These are phyloP conservation scores for Mycosphaerelloides madeirae DNA, from an alignment of 2,329 filamentous ascomycete species.

Conservation along the genomic window DNA sequence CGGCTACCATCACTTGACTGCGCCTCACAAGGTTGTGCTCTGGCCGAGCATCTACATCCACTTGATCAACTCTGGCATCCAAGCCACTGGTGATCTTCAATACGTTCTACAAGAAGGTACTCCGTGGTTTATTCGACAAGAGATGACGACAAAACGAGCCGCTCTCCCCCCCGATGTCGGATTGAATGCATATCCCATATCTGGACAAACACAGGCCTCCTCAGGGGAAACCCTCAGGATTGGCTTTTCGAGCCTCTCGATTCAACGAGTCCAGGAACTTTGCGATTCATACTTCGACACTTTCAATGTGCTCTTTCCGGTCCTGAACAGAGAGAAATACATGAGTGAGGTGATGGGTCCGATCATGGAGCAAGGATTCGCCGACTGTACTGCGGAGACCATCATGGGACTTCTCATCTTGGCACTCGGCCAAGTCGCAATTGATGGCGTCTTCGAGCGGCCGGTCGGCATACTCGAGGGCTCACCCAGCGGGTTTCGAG, in stretches of 20 bases:
- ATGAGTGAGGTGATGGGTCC: conserved; percentile 43
- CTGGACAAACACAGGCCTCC: conserved; percentile 6
- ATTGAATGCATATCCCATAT: conserved; percentile 22
- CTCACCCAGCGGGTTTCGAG: conserved; percentile 50
- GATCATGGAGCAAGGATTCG: conserved; percentile 48
- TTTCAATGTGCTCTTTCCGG: conserved; percentile 55
- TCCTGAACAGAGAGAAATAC: conserved; percentile 56
- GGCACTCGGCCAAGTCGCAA: conserved; percentile 55
- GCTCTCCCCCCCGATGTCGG: conserved; percentile 27
- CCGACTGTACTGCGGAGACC: conserved; percentile 45
- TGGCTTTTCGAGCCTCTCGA: conserved; percentile 38
- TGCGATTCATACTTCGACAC: conserved; percentile 56
- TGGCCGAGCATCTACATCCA: conserved; percentile 41
- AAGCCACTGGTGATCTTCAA: conserved; percentile 32
- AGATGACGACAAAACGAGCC: conserved; percentile 30
- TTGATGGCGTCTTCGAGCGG: conserved; percentile 47
- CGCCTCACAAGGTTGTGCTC: conserved; percentile 50
- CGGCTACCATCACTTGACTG: conserved; percentile 32
- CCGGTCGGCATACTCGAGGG: conserved; percentile 45
- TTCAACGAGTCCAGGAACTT: conserved; percentile 49
- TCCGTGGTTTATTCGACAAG: conserved; percentile 36
- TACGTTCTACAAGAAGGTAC: conserved; percentile 36
- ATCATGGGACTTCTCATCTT: conserved; percentile 55
- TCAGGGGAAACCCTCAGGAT: conserved; percentile 19
- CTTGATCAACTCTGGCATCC: conserved; percentile 32